phyloP scores from a whole-genome alignment of 2,329 filamentous ascomycete species.

The Drechslerella dactyloides region DNA sequence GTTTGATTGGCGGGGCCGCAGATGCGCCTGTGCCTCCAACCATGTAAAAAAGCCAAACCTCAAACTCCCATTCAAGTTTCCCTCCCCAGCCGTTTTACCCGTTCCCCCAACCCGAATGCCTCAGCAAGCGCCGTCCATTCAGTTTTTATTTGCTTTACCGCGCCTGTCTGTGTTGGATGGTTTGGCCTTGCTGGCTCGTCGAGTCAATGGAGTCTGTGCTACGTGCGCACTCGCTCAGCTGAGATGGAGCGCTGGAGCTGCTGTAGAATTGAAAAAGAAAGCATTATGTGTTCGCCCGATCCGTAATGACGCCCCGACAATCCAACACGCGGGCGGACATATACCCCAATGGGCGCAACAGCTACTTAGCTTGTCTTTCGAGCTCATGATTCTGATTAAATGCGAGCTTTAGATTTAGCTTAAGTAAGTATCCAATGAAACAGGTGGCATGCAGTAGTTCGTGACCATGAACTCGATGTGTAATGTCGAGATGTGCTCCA shows the following conservation, averaged over 20 bases:
- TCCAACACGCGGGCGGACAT: too few species aligned
- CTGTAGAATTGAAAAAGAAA: not conserved
- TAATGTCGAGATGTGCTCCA: too few species aligned
- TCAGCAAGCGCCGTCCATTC: conserved; percentile 41
- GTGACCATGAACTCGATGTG: too few species aligned
- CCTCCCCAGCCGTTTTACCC: conserved; percentile 30
- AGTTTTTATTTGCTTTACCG: not conserved
- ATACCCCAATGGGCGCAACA: too few species aligned
- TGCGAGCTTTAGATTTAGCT: too few species aligned
- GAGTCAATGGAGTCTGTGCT: not conserved
- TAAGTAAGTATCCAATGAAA: too few species aligned
- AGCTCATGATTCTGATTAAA: too few species aligned
- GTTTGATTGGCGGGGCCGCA: conserved; percentile 2
- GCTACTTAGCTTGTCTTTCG: too few species aligned
- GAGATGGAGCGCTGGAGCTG: not conserved
- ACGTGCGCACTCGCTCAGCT: conserved; percentile 2
- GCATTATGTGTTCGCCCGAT: not conserved
- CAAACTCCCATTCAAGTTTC: conserved; percentile 33
- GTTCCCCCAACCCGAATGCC: conserved; percentile 28
- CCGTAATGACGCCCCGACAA: too few species aligned
- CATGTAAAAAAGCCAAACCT: conserved; percentile 5
- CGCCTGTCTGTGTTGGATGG: conserved; percentile 8
- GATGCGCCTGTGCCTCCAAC: conserved; percentile 30
- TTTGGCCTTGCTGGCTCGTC: not conserved
- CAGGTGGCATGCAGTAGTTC: too few species aligned